phyloP scores from a whole-genome alignment of 495 filamentous ascomycete species.

The Aspergillus carlsbadensis region DNA sequence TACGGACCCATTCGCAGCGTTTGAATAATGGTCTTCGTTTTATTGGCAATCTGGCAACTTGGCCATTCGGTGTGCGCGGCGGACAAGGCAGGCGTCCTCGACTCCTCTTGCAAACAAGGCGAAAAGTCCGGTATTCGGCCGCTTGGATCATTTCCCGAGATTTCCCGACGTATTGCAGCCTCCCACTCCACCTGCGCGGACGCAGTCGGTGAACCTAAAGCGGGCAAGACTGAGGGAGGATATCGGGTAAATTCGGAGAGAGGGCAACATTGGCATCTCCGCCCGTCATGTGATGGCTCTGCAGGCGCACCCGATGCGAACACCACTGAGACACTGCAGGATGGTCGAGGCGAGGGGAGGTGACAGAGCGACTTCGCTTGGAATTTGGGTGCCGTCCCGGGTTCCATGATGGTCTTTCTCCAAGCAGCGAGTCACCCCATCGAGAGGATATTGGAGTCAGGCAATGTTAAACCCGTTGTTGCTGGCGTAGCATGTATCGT shows the following conservation, averaged over 20 bases:
- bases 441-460: neutral
- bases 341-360: too few species aligned
- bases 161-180: conserved; percentile 24
- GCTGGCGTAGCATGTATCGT: neutral
- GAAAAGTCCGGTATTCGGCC: conserved; percentile 21
- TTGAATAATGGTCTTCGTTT: conserved; percentile 1
- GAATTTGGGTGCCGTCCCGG: neutral
- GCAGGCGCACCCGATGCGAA: neutral
- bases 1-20: neutral
- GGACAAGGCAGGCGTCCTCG: neutral
- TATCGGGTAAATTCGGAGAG: conserved; percentile 28
- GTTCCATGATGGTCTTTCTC: neutral
- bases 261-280: conserved; percentile 24
- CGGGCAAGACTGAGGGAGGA: conserved; percentile 25
- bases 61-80: neutral
- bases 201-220: conserved; percentile 42
- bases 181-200: conserved; percentile 16
- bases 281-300: conserved; percentile 30
- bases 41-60: conserved; percentile 1
- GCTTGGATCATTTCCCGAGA: conserved; percentile 12
- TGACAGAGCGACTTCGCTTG: neutral
- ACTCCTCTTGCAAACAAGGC: neutral
- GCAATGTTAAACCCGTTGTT: neutral
- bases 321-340: neutral
- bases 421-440: neutral